A percentile compares a stretch with the other conserved stretches of the same genome.
phyloP scores from a whole-genome alignment of 192 early-diverging fungal genomes.

The Backusella tuberculispora region DNA sequence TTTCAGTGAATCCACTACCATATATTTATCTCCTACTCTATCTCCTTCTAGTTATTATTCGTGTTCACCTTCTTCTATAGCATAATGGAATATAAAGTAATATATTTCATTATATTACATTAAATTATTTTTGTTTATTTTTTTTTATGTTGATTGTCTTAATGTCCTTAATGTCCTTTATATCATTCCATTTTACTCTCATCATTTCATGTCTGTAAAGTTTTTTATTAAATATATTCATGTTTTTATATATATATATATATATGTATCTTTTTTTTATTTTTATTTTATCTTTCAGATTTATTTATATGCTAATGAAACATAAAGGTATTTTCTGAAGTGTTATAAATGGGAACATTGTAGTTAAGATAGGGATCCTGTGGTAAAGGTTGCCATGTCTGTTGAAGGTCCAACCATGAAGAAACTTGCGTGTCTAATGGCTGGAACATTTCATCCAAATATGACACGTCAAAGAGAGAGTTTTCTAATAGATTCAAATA shows the following conservation, averaged over 20 bases:
- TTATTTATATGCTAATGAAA: background rate
- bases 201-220: too few species aligned
- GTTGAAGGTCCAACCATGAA: background rate
- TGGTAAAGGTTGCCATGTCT: background rate
- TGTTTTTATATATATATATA: background rate
- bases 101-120: too few species aligned
- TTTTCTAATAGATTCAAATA: background rate
- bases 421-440: background rate
- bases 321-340: background rate
- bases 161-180: too few species aligned
- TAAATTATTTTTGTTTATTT: too few species aligned
- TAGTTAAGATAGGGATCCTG: background rate
- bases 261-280: background rate
- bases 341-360: background rate
- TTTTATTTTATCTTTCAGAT: background rate
- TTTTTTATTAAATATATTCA: too few species aligned
- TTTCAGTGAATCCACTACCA: conserved; percentile 3
- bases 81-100: background rate
- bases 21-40: background rate
- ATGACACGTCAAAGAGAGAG: background rate
- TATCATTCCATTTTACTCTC: too few species aligned
- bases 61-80: background rate
- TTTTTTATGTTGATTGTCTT: too few species aligned
- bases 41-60: conserved; percentile 9
- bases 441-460: background rate